phyloP scores from a whole-genome alignment of 169 alveolate genomes.

The Cryptosporidium viatorum region DNA sequence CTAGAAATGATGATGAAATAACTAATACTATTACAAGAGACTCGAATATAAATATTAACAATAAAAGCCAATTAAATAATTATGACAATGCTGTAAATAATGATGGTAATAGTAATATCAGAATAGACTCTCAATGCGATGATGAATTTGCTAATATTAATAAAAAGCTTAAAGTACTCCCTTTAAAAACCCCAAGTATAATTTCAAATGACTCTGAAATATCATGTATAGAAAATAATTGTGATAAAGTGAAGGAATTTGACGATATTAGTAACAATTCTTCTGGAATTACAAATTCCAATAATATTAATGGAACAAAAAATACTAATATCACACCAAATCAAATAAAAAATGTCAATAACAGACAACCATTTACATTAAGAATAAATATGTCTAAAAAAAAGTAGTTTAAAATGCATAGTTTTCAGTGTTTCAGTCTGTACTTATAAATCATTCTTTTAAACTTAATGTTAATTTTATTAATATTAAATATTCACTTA shows the following conservation, averaged over 20 bases:
- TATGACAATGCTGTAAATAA: background rate
- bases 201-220: conserved; percentile 1
- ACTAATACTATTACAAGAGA: background rate
- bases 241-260: background rate
- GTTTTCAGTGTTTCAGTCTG: background rate
- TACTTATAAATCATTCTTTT: background rate
- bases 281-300: background rate
- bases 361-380: conserved; percentile 36
- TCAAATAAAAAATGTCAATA: background rate
- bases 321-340: background rate
- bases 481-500: no score
- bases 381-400: conserved; percentile 67
- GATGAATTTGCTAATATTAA: background rate
- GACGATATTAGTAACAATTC: background rate
- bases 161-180: conserved; percentile 16
- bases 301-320: background rate
- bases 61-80: background rate
- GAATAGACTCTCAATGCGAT: background rate
- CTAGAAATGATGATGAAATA: conserved; percentile 30
- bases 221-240: background rate
- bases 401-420: background rate
- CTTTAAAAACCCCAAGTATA: conserved; percentile 16
- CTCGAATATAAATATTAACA: background rate
- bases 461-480: no score
- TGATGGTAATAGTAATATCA: background rate